Evolutionary conservation across 495 filamentous ascomycete species (phyloP).

Genomic region (Hyaloscypha variabilis): DNA sequence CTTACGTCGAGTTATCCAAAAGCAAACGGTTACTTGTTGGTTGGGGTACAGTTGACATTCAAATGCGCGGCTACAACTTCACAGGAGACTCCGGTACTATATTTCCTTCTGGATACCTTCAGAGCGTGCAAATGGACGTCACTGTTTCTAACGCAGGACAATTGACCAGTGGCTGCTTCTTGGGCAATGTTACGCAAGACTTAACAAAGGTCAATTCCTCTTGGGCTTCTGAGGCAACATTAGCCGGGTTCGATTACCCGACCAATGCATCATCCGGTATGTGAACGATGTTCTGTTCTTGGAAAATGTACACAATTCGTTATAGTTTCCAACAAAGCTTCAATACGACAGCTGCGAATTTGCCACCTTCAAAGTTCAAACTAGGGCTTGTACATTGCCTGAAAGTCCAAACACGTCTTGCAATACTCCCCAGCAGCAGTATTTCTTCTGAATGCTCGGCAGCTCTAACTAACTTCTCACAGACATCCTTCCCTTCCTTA

Average conservation of each 20-base stretch:
- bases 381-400: too few relatives aligned
- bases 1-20: constrained; percentile 55
- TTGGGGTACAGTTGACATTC: constrained; percentile 58
- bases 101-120: constrained; percentile 27
- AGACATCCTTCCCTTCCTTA: constrained; percentile 37
- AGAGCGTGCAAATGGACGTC: constrained; percentile 20
- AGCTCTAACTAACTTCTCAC: background rate
- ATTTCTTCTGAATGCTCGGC: too few relatives aligned
- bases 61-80: constrained; percentile 56
- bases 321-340: too few relatives aligned
- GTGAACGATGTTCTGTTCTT: background rate
- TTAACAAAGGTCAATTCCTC: constrained; percentile 56
- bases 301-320: background rate
- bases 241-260: constrained; percentile 36
- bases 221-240: constrained; percentile 49
- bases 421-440: too few relatives aligned
- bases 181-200: constrained; percentile 38
- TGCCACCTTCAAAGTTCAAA: too few relatives aligned
- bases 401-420: too few relatives aligned
- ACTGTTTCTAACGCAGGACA: constrained; percentile 36
- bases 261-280: constrained; percentile 32
- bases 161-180: constrained; percentile 55
- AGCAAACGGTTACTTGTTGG: constrained; percentile 53
- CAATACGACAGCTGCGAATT: too few relatives aligned
- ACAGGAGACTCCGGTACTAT: constrained; percentile 36